phyloP scores from a whole-genome alignment of 2,329 filamentous ascomycete species.

The Botrytis fabae region DNA sequence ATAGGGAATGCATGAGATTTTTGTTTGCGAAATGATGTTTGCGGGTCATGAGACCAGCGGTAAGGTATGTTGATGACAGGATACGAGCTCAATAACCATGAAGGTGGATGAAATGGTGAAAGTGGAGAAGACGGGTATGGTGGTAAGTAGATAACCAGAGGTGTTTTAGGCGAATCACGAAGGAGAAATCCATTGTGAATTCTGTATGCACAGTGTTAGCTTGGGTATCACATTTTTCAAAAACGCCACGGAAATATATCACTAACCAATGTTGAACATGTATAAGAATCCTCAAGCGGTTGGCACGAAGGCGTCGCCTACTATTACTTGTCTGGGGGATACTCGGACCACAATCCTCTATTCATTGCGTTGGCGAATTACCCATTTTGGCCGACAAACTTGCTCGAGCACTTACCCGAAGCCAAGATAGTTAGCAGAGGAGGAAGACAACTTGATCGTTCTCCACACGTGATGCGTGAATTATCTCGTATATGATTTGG shows the following conservation, averaged over 20 bases:
- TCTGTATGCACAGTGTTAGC: constrained; percentile 29
- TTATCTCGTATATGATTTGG: background rate
- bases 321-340: background rate
- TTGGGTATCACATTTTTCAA: background rate
- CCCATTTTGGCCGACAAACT: background rate
- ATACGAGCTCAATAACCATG: constrained; percentile 15
- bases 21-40: constrained; percentile 1
- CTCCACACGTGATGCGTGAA: background rate
- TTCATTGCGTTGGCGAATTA: background rate
- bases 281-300: background rate
- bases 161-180: constrained; percentile 39
- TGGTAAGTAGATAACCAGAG: constrained; percentile 59
- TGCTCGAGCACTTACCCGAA: background rate
- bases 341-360: background rate
- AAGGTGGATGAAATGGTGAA: constrained; percentile 46
- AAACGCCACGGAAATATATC: background rate
- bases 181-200: constrained; percentile 37
- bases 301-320: background rate
- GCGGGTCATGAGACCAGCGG: constrained; percentile 49
- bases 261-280: constrained; percentile 15
- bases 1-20: constrained; percentile 15
- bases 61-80: constrained; percentile 60
- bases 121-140: constrained; percentile 44
- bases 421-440: background rate
- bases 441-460: background rate